Evolutionary conservation across 2,329 filamentous ascomycete species (phyloP), one percentile per base, ranked within the genome.

Genomic region (Epichloe sylvatica): DNA sequence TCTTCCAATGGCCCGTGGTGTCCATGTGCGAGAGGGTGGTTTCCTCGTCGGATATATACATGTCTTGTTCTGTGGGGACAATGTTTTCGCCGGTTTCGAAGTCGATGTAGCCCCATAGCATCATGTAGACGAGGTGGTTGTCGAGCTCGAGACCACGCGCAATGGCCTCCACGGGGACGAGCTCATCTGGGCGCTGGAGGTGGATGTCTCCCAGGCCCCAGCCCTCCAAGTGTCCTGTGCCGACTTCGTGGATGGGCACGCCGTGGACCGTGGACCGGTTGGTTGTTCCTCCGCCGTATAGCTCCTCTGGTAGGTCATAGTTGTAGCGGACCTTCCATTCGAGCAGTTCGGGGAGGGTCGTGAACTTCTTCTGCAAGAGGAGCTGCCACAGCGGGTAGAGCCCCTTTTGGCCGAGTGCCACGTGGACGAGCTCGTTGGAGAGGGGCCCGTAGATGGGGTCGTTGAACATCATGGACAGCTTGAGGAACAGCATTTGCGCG

Each of bases 391-490:
- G 67, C n/a, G 70, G 64, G 6, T 68, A 72, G 17, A 84, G 64
- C 9, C 62, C 70, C 23, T 69, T 57, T 57, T 84, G 80, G 13
- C 76, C 78, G 40, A 86, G 63, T 50, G 86, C 68, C 30, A 84
- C 64, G 34, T 77, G 69, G 38, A 77, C 66, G 46, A 84, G 65
- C 33, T 69, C 68, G 41, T 70, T 69, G 2, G 69, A 66, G 45
- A 72, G 71, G 15, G 72, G 71, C 0, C 75, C 77, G 45, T 72
- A 71, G 23, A 78, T 60, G 0, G 84, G 83, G 54, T 86, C 75
- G 51, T 76, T 78, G 63, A 87, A 80, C 49, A 73, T 71, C 76
- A 89, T 79, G 58, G 79, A 74, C 15, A 92, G 73, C 66, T 91
- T 90, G 53, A 86, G 60, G 55, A 86, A 69, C 67, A 91, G 81